A percentile compares a stretch with the other conserved stretches of the same genome.
Conservation (phyloP, 129 eudicot genomes). For the Pseudognaphalium luteoalbum region DNA sequence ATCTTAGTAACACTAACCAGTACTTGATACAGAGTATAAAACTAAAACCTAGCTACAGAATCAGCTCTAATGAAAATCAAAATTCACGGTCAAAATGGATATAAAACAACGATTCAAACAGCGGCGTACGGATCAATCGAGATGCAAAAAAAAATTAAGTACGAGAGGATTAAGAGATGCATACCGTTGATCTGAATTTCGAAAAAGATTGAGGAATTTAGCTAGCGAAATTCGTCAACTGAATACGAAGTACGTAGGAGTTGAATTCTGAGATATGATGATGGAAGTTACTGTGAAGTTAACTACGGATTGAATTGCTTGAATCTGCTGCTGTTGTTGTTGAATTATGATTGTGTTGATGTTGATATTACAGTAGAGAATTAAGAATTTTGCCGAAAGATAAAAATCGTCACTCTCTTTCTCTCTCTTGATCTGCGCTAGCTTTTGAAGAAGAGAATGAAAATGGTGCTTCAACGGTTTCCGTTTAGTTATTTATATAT, state of each 20-base stretch:
- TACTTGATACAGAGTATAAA: too few relatives aligned
- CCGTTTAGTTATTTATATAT: constrained; percentile 29
- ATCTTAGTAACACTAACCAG: too few relatives aligned
- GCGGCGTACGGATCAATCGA: not conserved
- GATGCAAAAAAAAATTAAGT: too few relatives aligned
- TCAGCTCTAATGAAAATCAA: constrained; percentile 3
- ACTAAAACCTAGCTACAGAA: too few relatives aligned
- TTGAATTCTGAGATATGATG: constrained; percentile 20
- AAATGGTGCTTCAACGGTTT: constrained; percentile 26
- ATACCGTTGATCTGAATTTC: constrained; percentile 32
- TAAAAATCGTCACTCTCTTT: too few relatives aligned
- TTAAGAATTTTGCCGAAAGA: constrained; percentile 7
- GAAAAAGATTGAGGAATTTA: constrained; percentile 5
- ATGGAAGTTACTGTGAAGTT: not conserved
- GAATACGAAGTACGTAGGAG: too few relatives aligned
- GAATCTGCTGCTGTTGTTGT: constrained; percentile 11
- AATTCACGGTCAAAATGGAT: constrained; percentile 14
- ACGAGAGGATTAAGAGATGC: not conserved
- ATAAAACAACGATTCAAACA: constrained; percentile 14
- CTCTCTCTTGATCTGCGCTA: not conserved
- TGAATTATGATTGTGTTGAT: constrained; percentile 17
- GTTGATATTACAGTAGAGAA: constrained; percentile 1
- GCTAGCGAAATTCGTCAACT: not conserved
- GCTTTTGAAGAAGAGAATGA: constrained; percentile 18
- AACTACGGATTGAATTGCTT: constrained; percentile 1